Evolutionary conservation across 1,284 basidiomycete genomes (phyloP), one percentile per base, ranked within the genome.

Genomic region (Thecaphora thlaspeos): DNA sequence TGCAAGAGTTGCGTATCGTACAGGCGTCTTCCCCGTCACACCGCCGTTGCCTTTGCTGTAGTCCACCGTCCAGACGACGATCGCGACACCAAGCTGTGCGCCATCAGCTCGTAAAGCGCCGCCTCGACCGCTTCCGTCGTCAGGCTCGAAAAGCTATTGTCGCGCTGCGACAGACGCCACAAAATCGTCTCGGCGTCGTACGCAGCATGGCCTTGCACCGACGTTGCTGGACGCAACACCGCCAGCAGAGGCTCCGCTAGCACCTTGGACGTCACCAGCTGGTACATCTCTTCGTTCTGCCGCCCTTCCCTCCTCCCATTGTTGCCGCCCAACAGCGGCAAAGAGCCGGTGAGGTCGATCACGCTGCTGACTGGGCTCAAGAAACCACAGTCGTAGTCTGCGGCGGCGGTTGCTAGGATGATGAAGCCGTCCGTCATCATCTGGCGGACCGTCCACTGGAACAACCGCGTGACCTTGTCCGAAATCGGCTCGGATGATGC

Each of bases 351-450:
- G 32, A 34, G 32, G 32, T 34, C 32, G 17, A 34, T 34, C 7
- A 34, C 32, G n/a, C n/a, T n/a, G n/a, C n/a, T n/a, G n/a, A n/a
- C n/a, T n/a, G n/a, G n/a, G n/a, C n/a, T n/a, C n/a, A n/a, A n/a
- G n/a, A n/a, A n/a, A n/a, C n/a, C n/a, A n/a, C n/a, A n/a, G n/a
- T n/a, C n/a, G n/a, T n/a, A n/a, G 32, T 17, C 5, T 11, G 10
- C 9, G 38, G 15, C n/a, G 18, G 38, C 38, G 9, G 7, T 15
- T 12, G 51, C 52, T 3, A 68, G 41, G n/a, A 41, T 34, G 42
- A 68, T 52, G 49, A 56, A 61, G 22, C 65, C 65, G 22, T 68
- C 61, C 18, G 49, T 48, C 56, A 68, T 48, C 61, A 68, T 68
- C 32, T 56, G 59, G 10, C 65, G 53, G 18, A 61, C 38, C n/a